These are phyloP conservation scores for Chondrostereum purpureum DNA, from an alignment of 1,284 basidiomycete species.

Conservation along the genomic window DNA sequence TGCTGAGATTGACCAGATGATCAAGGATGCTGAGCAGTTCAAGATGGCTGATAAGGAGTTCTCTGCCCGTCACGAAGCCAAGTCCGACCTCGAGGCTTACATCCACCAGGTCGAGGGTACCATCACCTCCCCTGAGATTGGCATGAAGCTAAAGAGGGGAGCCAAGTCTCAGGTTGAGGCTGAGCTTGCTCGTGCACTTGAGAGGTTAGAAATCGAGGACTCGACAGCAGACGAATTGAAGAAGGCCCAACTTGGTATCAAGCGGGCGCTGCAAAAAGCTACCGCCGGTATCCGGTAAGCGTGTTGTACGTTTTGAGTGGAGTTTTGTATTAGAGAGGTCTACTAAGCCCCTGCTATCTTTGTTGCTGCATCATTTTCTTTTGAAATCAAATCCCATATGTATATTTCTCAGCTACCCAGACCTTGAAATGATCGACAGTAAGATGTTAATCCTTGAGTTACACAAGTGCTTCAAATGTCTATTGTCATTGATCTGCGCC, in stretches of 20 bases:
- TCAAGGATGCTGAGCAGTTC: slow-evolving; percentile 95
- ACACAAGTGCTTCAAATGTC: too few species aligned
- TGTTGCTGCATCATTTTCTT: neutral
- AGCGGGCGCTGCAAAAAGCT: slow-evolving; percentile 94
- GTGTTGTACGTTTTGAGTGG: too few species aligned
- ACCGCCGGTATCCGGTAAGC: slow-evolving; percentile 76
- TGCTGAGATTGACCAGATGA: slow-evolving; percentile 96
- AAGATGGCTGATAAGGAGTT: slow-evolving; percentile 97
- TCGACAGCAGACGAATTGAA: slow-evolving; percentile 88
- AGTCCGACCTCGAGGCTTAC: slow-evolving; percentile 94
- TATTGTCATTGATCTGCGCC: slow-evolving; percentile 64
- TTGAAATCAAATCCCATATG: neutral
- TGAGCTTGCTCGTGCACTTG: slow-evolving; percentile 92
- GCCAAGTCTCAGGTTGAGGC: slow-evolving; percentile 89
- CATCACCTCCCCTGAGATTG: slow-evolving; percentile 90
- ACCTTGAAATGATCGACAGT: too few species aligned
- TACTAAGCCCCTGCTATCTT: neutral
- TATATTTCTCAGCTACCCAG: too few species aligned
- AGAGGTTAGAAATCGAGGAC: slow-evolving; percentile 95
- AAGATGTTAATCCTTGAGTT: too few species aligned
- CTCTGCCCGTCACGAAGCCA: slow-evolving; percentile 92
- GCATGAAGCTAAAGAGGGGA: slow-evolving; percentile 95
- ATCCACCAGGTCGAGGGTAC: slow-evolving; percentile 91
- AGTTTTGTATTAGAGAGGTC: neutral
- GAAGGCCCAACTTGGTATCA: slow-evolving; percentile 88